Evolutionary conservation across 495 filamentous ascomycete genomes (phyloP), one percentile per base, ranked within the genome.

Genomic region (Aspergillus incahuasiensis): DNA sequence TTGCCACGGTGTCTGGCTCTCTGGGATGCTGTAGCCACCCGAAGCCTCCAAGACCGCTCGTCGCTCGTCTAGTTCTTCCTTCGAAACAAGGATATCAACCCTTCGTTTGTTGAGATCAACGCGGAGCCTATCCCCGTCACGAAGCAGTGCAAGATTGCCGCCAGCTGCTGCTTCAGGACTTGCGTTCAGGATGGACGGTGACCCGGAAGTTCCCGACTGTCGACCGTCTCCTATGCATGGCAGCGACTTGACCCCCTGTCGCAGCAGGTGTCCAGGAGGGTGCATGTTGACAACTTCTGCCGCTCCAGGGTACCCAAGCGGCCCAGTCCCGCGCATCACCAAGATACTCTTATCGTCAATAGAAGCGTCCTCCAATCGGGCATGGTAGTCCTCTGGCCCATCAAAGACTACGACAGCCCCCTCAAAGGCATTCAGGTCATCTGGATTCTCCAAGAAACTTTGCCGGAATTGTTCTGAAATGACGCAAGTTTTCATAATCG

Each of bases 21-120:
- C 68, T 4, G 69, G 63, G 0, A 56, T 54, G 35, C 55, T 45
- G 50, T 72, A 76, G 1, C 73, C 73, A 3, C 74, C 78, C 8
- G 61, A 52, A 0, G 59, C 51, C 13, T 65, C 58, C 13, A 74
- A 50, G 7, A 79, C 81, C 57, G 83, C 77, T 66, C 80, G 79
- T 55, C 91, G 74, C 59, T 74, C 69, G 15, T 71, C 77, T 56
- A 98, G 67, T 67, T 94, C 91, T n/a, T 77, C 71, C 28, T 76
- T 70, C 1, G 68, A 64, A 12, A 84, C 68, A 40, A 82, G 63
- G 24, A 85, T 73, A 57, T 85, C 74, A 0, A 85, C 75, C 3
- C 68, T 72, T 13, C 76, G 73, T 57, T 77, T 78, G 51, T 69
- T 78, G 53, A 83, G 63, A 57, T 85, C 82, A 43, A 85, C 79